Conservation (phyloP, 2,329 filamentous ascomycete genomes). For the Xylaria sp. region DNA sequence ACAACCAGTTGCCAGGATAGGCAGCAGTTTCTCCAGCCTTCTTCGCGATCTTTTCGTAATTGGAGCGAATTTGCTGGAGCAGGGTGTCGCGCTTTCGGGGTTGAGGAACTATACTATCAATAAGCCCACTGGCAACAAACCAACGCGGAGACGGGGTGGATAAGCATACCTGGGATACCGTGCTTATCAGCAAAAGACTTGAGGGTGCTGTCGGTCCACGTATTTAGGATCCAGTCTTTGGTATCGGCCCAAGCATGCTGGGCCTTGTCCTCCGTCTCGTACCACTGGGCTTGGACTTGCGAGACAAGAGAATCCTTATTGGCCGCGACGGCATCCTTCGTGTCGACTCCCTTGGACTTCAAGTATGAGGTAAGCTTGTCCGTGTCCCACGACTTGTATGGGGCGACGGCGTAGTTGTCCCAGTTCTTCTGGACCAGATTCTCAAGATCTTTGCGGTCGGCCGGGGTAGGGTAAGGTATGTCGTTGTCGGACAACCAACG, state of each 20-base stretch:
- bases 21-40: conserved; percentile 76
- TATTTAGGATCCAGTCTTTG: conserved; percentile 94
- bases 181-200: conserved; percentile 93
- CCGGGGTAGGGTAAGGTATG: conserved; percentile 87
- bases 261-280: conserved; percentile 80
- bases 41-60: conserved; percentile 82
- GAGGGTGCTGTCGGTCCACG: conserved; percentile 92
- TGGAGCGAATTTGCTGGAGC: conserved; percentile 79
- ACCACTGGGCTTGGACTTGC: conserved; percentile 79
- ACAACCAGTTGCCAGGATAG: conserved; percentile 98
- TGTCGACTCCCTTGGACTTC: conserved; percentile 74
- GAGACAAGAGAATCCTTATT: conserved; percentile 74
- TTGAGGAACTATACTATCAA: conserved; percentile 69
- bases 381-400: conserved; percentile 81
- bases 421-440: conserved; percentile 90
- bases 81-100: conserved; percentile 86
- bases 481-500: conserved; percentile 94
- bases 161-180: conserved; percentile 73
- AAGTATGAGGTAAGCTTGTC: conserved; percentile 75
- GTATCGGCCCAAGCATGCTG: conserved; percentile 76
- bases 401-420: conserved; percentile 77
- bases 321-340: conserved; percentile 71
- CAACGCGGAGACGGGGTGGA: not conserved
- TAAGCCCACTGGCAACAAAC: not conserved
- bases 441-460: conserved; percentile 95